phyloP scores from a whole-genome alignment of 1,139 yeast species.

The Candida tropicalis region DNA sequence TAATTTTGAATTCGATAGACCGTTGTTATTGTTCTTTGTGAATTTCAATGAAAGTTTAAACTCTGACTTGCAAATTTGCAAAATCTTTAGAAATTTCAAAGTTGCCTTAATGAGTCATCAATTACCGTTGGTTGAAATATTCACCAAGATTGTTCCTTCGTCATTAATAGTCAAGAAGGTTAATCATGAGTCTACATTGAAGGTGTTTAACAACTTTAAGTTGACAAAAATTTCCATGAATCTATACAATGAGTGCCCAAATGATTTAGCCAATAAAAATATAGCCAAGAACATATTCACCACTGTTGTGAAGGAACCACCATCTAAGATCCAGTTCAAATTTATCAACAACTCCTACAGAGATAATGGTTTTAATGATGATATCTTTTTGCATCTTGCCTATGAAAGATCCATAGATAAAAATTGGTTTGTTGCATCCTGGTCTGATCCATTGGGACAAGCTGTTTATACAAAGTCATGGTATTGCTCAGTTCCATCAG shows the following conservation, averaged over 20 bases:
- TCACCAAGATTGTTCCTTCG: conserved; percentile 61
- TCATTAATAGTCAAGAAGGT: conserved; percentile 44
- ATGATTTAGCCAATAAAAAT: conserved; percentile 14
- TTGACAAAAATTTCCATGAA: conserved; percentile 57
- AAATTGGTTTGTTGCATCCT: conserved; percentile 83
- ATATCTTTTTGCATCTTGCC: conserved; percentile 79
- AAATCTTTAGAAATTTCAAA: conserved; percentile 51
- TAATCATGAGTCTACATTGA: conserved; percentile 40
- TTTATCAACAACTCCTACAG: conserved; percentile 31
- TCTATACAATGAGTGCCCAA: conserved; percentile 64
- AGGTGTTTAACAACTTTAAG: conserved; percentile 51
- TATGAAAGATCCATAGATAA: conserved; percentile 81
- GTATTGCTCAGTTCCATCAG: conserved; percentile 44
- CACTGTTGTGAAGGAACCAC: conserved; percentile 49
- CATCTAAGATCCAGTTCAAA: conserved; percentile 54
- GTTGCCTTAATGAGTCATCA: conserved; percentile 40
- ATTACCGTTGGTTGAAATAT: conserved; percentile 47
- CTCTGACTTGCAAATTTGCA: conserved; percentile 51
- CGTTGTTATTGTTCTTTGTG: conserved; percentile 49
- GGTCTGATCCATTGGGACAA: conserved; percentile 85
- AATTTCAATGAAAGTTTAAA: conserved; percentile 47
- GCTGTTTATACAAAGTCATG: conserved; percentile 67
- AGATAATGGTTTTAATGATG: conserved; percentile 50
- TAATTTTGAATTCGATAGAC: conserved; percentile 46
- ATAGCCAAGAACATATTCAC: conserved; percentile 31